Conservation (phyloP, 208 protist species). For the Trichomonas vaginalis region DNA sequence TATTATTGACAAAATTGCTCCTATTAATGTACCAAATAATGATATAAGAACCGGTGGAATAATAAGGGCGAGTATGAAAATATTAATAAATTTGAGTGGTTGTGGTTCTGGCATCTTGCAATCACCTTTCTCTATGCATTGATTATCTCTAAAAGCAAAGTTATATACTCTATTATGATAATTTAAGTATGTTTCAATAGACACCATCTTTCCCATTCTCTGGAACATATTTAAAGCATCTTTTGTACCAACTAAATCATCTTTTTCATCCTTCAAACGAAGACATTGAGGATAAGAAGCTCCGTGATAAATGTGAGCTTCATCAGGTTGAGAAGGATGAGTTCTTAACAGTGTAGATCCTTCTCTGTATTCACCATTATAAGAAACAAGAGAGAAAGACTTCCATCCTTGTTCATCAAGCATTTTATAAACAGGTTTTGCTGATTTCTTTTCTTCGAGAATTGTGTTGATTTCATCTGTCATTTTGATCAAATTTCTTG, state of each 20-base stretch:
- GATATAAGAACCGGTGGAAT: not conserved
- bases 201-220: not conserved
- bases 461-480: not conserved
- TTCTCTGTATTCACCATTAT: not conserved
- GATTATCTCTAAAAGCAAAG: not conserved
- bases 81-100: not conserved
- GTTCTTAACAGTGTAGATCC: not conserved
- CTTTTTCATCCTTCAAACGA: too few relatives aligned
- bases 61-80: not conserved
- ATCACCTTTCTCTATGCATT: not conserved
- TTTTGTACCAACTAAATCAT: not conserved
- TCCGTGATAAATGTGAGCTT: not conserved
- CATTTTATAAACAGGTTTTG: not conserved
- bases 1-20: not conserved
- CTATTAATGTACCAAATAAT: not conserved
- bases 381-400: not conserved
- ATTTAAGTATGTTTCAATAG: not conserved
- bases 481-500: not conserved
- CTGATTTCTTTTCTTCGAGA: not conserved
- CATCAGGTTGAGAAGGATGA: not conserved
- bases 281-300: not conserved
- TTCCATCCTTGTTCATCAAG: not conserved
- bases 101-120: not conserved
- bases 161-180: not conserved
- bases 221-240: not conserved